Conservation (phyloP, 306 rosid genomes). For the Mimosa pudica region DNA sequence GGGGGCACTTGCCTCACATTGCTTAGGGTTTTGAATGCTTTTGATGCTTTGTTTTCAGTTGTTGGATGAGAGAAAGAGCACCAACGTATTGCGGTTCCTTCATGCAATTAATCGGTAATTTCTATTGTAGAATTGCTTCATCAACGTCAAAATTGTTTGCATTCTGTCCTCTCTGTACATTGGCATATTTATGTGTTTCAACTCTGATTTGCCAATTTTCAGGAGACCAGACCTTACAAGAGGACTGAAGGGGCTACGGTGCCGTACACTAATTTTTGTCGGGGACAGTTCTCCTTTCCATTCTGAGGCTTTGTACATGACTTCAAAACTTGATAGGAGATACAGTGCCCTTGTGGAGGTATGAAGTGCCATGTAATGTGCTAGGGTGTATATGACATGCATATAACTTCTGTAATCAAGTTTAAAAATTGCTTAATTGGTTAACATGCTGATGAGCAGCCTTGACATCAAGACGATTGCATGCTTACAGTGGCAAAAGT, state of each 20-base stretch:
- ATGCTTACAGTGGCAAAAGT: background rate
- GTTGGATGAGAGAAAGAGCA: conserved; percentile 84
- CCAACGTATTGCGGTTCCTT: conserved; percentile 72
- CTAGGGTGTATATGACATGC: background rate
- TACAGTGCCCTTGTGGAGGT: conserved; percentile 90
- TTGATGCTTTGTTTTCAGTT: conserved; percentile 52
- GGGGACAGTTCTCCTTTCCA: conserved; percentile 97
- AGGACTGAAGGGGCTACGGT: conserved; percentile 68
- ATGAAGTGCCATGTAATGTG: conserved; percentile 10
- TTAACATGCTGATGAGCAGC: background rate
- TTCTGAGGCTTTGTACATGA: conserved; percentile 85
- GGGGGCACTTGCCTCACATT: background rate
- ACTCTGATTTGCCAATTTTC: conserved; percentile 35
- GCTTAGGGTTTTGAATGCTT: conserved; percentile 14
- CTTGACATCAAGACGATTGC: background rate
- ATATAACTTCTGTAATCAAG: background rate
- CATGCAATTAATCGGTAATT: conserved; percentile 71
- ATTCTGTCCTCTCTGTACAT: background rate
- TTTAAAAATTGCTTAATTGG: conserved; percentile 2
- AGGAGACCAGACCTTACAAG: conserved; percentile 84
- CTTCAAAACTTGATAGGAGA: conserved; percentile 78
- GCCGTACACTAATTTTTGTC: conserved; percentile 88
- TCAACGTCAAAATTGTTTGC: background rate
- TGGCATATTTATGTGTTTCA: conserved; percentile 22
- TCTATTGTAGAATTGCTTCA: conserved; percentile 15